A percentile compares a stretch with the other conserved stretches of the same genome.
These are phyloP conservation scores for Trifolium pratense DNA, from an alignment of 306 rosid genomes.

Conservation along the genomic window DNA sequence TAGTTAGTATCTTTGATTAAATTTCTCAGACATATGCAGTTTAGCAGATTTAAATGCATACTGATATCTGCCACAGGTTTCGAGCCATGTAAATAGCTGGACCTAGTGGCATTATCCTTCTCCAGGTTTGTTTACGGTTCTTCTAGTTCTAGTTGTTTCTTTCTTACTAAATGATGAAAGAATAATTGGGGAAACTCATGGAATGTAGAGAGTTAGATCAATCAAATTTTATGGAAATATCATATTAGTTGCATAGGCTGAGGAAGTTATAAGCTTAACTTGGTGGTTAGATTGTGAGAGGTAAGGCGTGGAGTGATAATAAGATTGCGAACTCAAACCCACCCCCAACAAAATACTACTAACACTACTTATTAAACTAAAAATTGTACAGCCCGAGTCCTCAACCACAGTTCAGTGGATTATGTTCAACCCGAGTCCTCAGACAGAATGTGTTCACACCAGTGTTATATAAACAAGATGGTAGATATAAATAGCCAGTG, in stretches of 20 bases:
- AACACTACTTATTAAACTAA: no score
- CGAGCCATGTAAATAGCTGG: not conserved
- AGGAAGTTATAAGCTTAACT: not conserved
- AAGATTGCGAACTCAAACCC: not conserved
- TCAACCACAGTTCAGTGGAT: no score
- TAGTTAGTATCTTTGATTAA: no score
- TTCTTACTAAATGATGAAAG: not conserved
- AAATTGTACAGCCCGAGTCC: no score
- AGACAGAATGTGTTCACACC: not conserved
- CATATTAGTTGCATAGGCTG: not conserved
- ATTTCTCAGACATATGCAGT: not conserved
- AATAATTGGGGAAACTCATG: not conserved
- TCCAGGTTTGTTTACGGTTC: not conserved
- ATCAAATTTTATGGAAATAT: not conserved
- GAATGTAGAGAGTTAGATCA: not conserved
- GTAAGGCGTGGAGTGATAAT: not conserved
- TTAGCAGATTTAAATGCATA: not conserved
- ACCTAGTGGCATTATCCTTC: not conserved
- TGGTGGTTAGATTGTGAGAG: not conserved
- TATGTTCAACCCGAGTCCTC: no score
- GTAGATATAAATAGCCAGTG: no score
- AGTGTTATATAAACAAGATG: not conserved
- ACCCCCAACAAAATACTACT: no score
- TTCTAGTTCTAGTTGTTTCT: not conserved
- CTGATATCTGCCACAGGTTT: not conserved